Conservation (phyloP, 2,329 filamentous ascomycete species). For the Aspergillus niger region DNA sequence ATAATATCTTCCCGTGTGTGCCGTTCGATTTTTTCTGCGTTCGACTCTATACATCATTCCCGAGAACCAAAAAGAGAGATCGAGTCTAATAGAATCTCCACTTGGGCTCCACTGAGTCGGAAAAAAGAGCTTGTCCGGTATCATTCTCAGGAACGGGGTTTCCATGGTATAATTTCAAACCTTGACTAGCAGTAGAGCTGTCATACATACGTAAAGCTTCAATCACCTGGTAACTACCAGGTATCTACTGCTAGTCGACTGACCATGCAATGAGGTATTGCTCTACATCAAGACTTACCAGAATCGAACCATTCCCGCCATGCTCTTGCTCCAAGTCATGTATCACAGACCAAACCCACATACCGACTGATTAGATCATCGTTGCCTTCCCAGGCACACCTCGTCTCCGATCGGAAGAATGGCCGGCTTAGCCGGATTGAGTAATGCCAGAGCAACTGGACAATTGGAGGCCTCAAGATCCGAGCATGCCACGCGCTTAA, state of each 20-base stretch:
- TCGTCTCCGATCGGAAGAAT: conserved; percentile 11
- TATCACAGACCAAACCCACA: conserved; percentile 3
- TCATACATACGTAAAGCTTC: conserved; percentile 11
- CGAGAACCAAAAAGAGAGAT: conserved; percentile 30
- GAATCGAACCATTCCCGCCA: not conserved
- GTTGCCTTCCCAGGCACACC: not conserved
- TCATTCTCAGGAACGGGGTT: conserved; percentile 14
- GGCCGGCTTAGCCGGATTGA: conserved; percentile 7
- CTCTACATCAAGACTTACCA: too few species aligned
- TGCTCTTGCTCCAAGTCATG: not conserved
- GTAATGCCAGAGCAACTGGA: conserved; percentile 7
- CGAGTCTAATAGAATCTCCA: conserved; percentile 35
- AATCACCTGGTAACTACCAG: not conserved
- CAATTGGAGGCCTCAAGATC: not conserved
- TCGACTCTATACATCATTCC: conserved; percentile 23
- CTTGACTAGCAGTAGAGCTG: conserved; percentile 4
- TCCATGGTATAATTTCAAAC: not conserved
- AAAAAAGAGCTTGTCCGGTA: conserved; percentile 34
- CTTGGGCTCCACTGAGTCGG: conserved; percentile 34
- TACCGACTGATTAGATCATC: conserved; percentile 4
- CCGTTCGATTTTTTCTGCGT: conserved; percentile 19
- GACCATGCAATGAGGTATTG: too few species aligned
- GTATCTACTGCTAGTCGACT: too few species aligned
- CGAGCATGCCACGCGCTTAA: conserved; percentile 13
- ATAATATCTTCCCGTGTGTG: conserved; percentile 15